Base-by-base conservation (phyloP, 1,139 yeast species). In the Taphrina deformans region DNA sequence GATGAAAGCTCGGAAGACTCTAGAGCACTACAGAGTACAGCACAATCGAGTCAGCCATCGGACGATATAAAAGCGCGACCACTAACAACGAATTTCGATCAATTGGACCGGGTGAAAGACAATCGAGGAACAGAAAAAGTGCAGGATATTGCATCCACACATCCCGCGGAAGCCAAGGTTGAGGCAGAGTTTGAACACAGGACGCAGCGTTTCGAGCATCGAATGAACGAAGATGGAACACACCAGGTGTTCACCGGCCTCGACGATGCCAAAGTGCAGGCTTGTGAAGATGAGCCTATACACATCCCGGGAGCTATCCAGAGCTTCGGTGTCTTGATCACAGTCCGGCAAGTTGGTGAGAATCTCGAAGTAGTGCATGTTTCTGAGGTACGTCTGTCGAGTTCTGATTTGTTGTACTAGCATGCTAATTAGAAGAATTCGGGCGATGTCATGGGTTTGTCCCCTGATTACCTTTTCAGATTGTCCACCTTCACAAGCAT, bases 231-330 rank as follows among this genome's bases (percentile, higher is more conserved):
- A 27, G 56, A 50, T 23, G 63, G 63, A n/a, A 27, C 63, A 24
- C 63, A 59, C 12, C 18, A 21, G 10, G 63, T 59, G 21, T 18
- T 24, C 24, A 59, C 63, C 7, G 55, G 56, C 3, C 27, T 59
- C 14, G 48, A 26, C 3, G 48, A 50, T 14, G 40, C 38, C 24
- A 53, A 45, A 21, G 45, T 61, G 6, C 59, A 52, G 23, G 38
- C 40, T 16, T 62, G 65, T 27, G 65, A 62, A 55, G 65, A 62
- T 26, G 65, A 62, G 31, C 65, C 65, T 14, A 62, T 62, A 14
- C 65, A 62, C 38, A 55, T 48, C 14, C 65, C 65, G 1, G 65
- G 65, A 9, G 62, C 61, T 5, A 44, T 62, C 1, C 65, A 62
- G 31, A 35, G 55, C 16, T 62, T 62, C 14, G 65, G 65, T 18